These are phyloP conservation scores for Talaromyces sp. DNA, from an alignment of 2,329 filamentous ascomycete genomes.

Conservation along the genomic window DNA sequence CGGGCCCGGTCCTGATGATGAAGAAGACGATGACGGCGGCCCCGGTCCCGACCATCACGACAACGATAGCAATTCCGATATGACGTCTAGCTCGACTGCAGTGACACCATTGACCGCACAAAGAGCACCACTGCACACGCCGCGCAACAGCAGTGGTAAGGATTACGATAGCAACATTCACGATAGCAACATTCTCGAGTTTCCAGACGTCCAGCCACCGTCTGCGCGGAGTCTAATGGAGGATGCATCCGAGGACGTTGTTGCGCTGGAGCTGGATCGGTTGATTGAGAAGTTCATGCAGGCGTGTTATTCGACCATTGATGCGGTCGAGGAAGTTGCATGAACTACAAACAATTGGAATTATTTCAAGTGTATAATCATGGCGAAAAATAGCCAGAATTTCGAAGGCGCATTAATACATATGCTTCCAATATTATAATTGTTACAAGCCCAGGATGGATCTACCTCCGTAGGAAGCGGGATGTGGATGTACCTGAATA, in stretches of 20 bases:
- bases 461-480: no score
- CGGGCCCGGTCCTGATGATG: neutral
- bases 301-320: slow-evolving; percentile 9
- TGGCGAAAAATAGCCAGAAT: neutral
- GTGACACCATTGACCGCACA: slow-evolving; percentile 3
- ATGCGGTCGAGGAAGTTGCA: slow-evolving; percentile 8
- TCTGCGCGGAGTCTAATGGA: slow-evolving; percentile 33
- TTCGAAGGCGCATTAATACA: neutral
- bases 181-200: slow-evolving; percentile 22
- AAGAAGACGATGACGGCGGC: neutral
- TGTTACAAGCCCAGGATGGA: no score
- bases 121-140: neutral
- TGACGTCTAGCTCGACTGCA: slow-evolving; percentile 3
- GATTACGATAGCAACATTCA: slow-evolving; percentile 11
- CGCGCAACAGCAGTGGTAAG: neutral
- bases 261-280: slow-evolving; percentile 36
- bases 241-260: slow-evolving; percentile 29
- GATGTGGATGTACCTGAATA: no score
- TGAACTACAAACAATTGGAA: neutral
- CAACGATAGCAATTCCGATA: slow-evolving; percentile 6
- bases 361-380: neutral
- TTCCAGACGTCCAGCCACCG: slow-evolving; percentile 35
- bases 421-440: neutral
- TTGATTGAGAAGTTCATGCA: slow-evolving; percentile 22
- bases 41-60: slow-evolving; percentile 4